Evolutionary conservation across 1,139 yeast species (phyloP).

Genomic region (Protomyces gravidus): DNA sequence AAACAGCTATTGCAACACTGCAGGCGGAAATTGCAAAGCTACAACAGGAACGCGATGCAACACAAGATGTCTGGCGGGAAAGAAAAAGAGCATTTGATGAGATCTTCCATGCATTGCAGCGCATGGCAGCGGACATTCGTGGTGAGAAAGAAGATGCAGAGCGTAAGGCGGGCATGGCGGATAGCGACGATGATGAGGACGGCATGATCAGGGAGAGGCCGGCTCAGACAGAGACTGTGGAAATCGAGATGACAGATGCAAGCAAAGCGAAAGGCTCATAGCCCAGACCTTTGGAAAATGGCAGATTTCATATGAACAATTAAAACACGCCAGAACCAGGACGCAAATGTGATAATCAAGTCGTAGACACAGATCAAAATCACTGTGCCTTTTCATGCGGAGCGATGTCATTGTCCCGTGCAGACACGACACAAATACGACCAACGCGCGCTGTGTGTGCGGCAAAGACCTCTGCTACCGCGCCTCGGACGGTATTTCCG

Average conservation of each 20-base stretch:
- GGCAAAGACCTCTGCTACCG: constrained; percentile 15
- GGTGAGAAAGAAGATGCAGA: background rate
- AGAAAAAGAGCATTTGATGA: background rate
- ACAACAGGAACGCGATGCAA: background rate
- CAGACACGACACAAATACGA: constrained; percentile 6
- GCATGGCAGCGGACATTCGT: background rate
- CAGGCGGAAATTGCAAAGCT: background rate
- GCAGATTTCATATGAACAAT: background rate
- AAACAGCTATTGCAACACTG: background rate
- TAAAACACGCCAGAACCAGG: background rate
- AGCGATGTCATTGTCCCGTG: background rate
- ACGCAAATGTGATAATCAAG: background rate
- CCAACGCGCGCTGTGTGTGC: constrained; percentile 11
- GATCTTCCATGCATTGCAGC: background rate
- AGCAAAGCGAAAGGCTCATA: too few species aligned
- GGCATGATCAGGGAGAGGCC: background rate
- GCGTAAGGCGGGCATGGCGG: constrained; percentile 1
- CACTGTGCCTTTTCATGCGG: background rate
- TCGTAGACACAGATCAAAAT: background rate
- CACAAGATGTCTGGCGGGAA: background rate
- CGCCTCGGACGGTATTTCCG: constrained; percentile 3
- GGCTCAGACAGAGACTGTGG: background rate
- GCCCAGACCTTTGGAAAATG: too few species aligned
- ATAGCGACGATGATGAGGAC: background rate
- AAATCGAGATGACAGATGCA: background rate